Conservation (phyloP, 2,329 filamentous ascomycete species). For the Clonostachys solani region DNA sequence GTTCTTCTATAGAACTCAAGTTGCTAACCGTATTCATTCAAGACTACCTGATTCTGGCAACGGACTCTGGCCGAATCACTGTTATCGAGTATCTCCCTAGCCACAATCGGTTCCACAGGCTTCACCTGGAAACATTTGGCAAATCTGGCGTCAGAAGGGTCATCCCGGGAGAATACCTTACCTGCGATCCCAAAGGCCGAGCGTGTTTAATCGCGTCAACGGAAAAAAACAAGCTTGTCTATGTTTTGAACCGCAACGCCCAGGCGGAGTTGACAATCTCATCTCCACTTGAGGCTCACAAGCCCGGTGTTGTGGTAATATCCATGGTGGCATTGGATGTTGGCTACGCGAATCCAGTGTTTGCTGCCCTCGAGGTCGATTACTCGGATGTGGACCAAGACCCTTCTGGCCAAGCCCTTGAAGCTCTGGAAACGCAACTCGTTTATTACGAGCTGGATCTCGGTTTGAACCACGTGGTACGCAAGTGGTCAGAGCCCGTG, state of each 20-base stretch:
- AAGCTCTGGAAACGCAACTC: conserved; percentile 81
- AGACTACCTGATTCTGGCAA: conserved; percentile 96
- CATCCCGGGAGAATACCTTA: conserved; percentile 92
- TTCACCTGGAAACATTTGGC: conserved; percentile 96
- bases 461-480: conserved; percentile 93
- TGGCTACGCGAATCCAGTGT: conserved; percentile 95
- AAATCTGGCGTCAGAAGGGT: conserved; percentile 94
- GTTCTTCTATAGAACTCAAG: not conserved
- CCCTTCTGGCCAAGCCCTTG: conserved; percentile 74
- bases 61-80: conserved; percentile 91
- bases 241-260: conserved; percentile 92
- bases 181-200: conserved; percentile 90
- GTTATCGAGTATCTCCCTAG: conserved; percentile 88
- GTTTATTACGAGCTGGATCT: conserved; percentile 98
- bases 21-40: conserved; percentile 20
- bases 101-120: conserved; percentile 80
- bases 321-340: conserved; percentile 87
- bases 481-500: conserved; percentile 93
- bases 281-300: conserved; percentile 93
- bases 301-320: conserved; percentile 85
- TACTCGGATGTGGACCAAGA: conserved; percentile 91
- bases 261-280: conserved; percentile 96
- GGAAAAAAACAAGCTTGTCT: conserved; percentile 99
- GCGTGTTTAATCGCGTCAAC: conserved; percentile 90
- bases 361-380: conserved; percentile 90